Evolutionary conservation across 306 rosid species (phyloP).

Genomic region (Luffa aegyptiaca): DNA sequence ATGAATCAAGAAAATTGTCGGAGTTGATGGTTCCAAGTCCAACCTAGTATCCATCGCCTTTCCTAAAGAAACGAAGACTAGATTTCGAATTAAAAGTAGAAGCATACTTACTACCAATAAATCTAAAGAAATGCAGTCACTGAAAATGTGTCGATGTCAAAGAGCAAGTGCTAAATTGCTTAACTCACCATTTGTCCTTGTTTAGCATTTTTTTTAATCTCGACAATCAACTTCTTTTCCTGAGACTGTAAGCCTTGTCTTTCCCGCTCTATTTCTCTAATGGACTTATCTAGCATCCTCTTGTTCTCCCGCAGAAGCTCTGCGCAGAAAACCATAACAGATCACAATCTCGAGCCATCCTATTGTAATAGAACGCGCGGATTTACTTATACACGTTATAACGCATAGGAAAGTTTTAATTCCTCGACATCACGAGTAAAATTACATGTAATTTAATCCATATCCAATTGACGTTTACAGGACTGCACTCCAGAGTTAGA

Average conservation of each 20-base stretch:
- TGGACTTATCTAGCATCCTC: constrained; percentile 15
- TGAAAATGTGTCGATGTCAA: background rate
- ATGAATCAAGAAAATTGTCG: background rate
- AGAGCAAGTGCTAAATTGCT: background rate
- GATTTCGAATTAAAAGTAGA: background rate
- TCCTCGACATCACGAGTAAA: background rate
- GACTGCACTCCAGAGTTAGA: background rate
- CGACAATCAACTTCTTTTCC: constrained; percentile 14
- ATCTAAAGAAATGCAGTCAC: background rate
- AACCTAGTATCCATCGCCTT: background rate
- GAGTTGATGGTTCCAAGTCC: background rate
- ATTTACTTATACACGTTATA: background rate
- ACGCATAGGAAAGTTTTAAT: background rate
- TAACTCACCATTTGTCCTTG: constrained; percentile 18
- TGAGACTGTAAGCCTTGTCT: constrained; percentile 17
- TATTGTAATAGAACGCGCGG: background rate
- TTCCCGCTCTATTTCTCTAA: constrained; percentile 17
- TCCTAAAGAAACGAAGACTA: background rate
- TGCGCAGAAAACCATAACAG: background rate
- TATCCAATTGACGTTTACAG: background rate
- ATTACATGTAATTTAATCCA: background rate
- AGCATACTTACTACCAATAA: background rate
- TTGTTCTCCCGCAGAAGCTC: constrained; percentile 17
- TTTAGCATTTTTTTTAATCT: constrained; percentile 19
- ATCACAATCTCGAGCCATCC: background rate